Evolutionary conservation across 345 rosid genomes (phyloP).

Genomic region (Lepidium africanum): DNA sequence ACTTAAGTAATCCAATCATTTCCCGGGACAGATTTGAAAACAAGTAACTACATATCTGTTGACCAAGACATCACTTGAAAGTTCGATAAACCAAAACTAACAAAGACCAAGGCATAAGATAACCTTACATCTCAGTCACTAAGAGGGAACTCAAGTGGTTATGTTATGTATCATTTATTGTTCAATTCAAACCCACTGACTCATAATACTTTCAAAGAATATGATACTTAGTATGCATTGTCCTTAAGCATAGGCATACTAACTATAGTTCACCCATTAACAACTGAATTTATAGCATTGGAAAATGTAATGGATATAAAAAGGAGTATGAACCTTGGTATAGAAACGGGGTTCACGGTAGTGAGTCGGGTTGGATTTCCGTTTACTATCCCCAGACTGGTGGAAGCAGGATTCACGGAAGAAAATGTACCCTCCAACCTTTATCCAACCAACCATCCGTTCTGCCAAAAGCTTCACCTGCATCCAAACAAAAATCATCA

Average conservation of each 20-base stretch:
- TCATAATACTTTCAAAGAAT: no score
- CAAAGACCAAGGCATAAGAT: not conserved
- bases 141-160: not conserved
- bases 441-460: conserved; percentile 82
- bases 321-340: conserved; percentile 49
- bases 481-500: not conserved
- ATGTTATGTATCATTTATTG: not conserved
- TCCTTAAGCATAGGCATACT: not conserved
- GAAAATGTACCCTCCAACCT: conserved; percentile 83
- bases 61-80: not conserved
- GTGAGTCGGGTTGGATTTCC: conserved; percentile 83
- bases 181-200: not conserved
- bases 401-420: conserved; percentile 98
- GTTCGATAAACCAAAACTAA: not conserved
- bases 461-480: conserved; percentile 73
- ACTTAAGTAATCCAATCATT: not conserved
- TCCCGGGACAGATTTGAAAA: not conserved
- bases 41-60: not conserved
- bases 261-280: not conserved
- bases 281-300: not conserved
- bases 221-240: no score
- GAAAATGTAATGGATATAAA: not conserved
- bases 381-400: conserved; percentile 85
- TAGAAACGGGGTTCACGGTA: conserved; percentile 97
- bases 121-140: not conserved